A percentile compares a stretch with the other conserved stretches of the same genome.
Evolutionary conservation across 2,329 filamentous ascomycete species (phyloP).

Genomic region (Rhexocercosporidium sp.): DNA sequence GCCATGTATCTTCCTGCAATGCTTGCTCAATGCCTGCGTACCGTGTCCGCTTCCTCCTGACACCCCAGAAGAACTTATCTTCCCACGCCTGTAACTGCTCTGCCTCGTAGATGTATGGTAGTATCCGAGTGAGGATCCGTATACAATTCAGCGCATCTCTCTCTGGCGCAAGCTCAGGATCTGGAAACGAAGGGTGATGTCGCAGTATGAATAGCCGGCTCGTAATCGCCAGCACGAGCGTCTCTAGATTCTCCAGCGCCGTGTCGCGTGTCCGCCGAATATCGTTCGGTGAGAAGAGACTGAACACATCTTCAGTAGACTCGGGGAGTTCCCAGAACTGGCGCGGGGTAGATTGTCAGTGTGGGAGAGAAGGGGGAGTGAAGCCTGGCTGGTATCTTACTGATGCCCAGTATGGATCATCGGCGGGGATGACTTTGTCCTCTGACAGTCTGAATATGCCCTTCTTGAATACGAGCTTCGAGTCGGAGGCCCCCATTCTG

Average conservation of each 20-base stretch:
- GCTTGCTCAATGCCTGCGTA: slow-evolving; percentile 23
- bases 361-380: not conserved
- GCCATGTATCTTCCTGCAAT: slow-evolving; percentile 15
- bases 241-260: slow-evolving; percentile 87
- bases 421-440: slow-evolving; percentile 82
- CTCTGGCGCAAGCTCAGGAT: slow-evolving; percentile 81
- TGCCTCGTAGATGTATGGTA: slow-evolving; percentile 92
- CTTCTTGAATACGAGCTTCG: slow-evolving; percentile 98
- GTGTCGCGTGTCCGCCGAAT: slow-evolving; percentile 87
- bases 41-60: slow-evolving; percentile 70
- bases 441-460: slow-evolving; percentile 97
- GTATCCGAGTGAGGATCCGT: slow-evolving; percentile 82
- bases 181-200: slow-evolving; percentile 89
- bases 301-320: slow-evolving; percentile 94
- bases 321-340: slow-evolving; percentile 98
- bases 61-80: slow-evolving; percentile 89
- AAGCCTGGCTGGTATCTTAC: slow-evolving; percentile 57
- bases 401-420: slow-evolving; percentile 92
- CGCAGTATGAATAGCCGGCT: slow-evolving; percentile 81
- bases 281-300: slow-evolving; percentile 86
- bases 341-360: slow-evolving; percentile 22
- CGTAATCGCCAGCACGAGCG: slow-evolving; percentile 82
- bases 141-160: slow-evolving; percentile 94
- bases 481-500: slow-evolving; percentile 94
- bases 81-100: slow-evolving; percentile 86